These are phyloP conservation scores for Xanthoconium separans DNA, from an alignment of 1,284 basidiomycete species.

Conservation along the genomic window DNA sequence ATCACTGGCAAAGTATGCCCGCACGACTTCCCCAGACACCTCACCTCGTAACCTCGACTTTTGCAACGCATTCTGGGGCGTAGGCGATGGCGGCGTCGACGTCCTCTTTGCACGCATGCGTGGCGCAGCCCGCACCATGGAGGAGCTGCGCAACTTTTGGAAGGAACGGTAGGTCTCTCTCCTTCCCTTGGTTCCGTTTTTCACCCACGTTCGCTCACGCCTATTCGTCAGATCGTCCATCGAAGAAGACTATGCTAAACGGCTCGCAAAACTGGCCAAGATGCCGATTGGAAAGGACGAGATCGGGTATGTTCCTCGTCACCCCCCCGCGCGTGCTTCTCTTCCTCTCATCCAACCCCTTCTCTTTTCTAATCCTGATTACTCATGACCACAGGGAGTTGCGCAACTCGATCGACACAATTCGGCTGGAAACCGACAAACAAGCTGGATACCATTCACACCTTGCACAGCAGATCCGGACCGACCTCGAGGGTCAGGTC, in stretches of 20 bases:
- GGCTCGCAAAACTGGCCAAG: conserved; percentile 81
- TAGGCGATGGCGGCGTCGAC: conserved; percentile 85
- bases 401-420: conserved; percentile 72
- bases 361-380: conserved; percentile 7
- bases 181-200: background rate
- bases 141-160: conserved; percentile 86
- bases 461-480: conserved; percentile 74
- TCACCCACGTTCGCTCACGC: background rate
- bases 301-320: conserved; percentile 65
- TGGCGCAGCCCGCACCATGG: conserved; percentile 81
- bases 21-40: conserved; percentile 51
- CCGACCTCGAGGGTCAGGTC: conserved; percentile 73
- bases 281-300: conserved; percentile 81
- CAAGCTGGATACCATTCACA: conserved; percentile 72
- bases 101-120: conserved; percentile 88
- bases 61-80: conserved; percentile 97
- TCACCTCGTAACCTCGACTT: conserved; percentile 68
- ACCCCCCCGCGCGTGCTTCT: background rate
- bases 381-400: conserved; percentile 58
- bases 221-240: conserved; percentile 60
- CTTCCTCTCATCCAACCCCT: no score
- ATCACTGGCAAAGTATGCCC: conserved; percentile 66
- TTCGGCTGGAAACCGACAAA: conserved; percentile 82
- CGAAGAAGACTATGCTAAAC: conserved; percentile 95
- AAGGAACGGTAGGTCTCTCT: conserved; percentile 74